Evolutionary conservation across 495 filamentous ascomycete species (phyloP), one percentile per base, ranked within the genome.

Genomic region (Viridothelium virens): DNA sequence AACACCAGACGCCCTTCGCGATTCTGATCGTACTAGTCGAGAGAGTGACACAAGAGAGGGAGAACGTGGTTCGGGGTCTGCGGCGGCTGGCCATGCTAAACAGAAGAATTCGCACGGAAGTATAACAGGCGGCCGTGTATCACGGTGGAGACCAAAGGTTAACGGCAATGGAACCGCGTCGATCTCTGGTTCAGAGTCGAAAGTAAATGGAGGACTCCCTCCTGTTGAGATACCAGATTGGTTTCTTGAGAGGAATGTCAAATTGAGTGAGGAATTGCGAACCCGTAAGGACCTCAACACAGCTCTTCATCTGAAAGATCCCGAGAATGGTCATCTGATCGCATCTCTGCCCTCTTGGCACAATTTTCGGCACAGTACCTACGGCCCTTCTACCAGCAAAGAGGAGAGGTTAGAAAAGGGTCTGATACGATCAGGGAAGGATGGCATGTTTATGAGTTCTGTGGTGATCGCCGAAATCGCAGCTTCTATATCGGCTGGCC

Each of bases 191-290:
- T 70, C 67, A 53, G 76, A 76, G 64, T 38, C 71, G 11, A 72
- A 71, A 63, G 59, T 61, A 46, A 67, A 56, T 37, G 64, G 65
- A 38, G 72, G 70, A 14, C 5, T 69, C 16, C 65, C 69, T 44
- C 71, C 66, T 11, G 41, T 68, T 1, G 63, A 65, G 39, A 70
- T 81, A 39, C 79, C 79, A 14, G 66, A 72, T 14, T 80, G 79
- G 78, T 80, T 82, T 50, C 53, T 79, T 14, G 68, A 71, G 46
- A 37, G 68, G 11, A 78, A 78, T 69, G 74, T 81, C 2, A 65
- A 50, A 2, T 64, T 80, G 18, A 46, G 62, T 12, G 74, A 76
- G 61, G 70, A 75, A 41, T 18, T 25, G 37, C 36, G 33, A 11
- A 10, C 66, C 2, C 39, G 16, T 31, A n/a, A 12, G 33, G 44